These are phyloP conservation scores for Emergomyces orientalis DNA, from an alignment of 2,329 filamentous ascomycete genomes.

Conservation along the genomic window DNA sequence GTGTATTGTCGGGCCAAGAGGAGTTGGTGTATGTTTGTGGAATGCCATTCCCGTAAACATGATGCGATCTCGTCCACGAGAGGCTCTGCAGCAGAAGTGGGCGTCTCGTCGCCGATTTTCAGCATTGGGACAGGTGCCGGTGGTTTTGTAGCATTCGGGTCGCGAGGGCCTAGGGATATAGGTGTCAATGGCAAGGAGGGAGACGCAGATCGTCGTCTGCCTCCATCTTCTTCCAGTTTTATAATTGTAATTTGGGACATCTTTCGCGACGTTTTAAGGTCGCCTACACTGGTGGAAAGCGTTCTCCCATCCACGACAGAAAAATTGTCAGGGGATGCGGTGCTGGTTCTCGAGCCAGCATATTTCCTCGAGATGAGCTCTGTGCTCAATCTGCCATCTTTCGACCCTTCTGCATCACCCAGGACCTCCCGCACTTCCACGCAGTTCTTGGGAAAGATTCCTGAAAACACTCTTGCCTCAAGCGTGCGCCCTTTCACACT, in stretches of 20 bases:
- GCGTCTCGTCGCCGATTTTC: constrained; percentile 94
- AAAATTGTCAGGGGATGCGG: constrained; percentile 20
- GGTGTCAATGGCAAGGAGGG: constrained; percentile 30
- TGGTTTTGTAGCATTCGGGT: constrained; percentile 59
- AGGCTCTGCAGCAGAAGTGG: constrained; percentile 78
- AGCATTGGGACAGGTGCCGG: constrained; percentile 92
- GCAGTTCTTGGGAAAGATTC: constrained; percentile 89
- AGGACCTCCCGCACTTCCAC: constrained; percentile 91
- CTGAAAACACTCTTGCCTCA: constrained; percentile 94
- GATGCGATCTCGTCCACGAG: constrained; percentile 96
- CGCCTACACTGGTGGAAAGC: constrained; percentile 18
- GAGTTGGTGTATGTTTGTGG: constrained; percentile 87
- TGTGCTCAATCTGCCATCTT: constrained; percentile 20
- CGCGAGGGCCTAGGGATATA: constrained; percentile 37
- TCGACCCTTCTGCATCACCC: constrained; percentile 53
- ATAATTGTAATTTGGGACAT: constrained; percentile 33
- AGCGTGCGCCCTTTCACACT: constrained; percentile 86
- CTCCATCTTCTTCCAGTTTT: constrained; percentile 28
- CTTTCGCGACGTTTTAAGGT: constrained; percentile 31
- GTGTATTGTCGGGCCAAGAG: constrained; percentile 74
- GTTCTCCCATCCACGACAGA: constrained; percentile 8
- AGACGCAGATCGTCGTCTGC: constrained; percentile 24
- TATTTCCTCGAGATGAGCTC: constrained; percentile 27
- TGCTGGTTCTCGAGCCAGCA: constrained; percentile 17
- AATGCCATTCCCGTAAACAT: constrained; percentile 95